Conservation (phyloP, 1,139 yeast genomes). For the Yamadazyma atlantica region DNA sequence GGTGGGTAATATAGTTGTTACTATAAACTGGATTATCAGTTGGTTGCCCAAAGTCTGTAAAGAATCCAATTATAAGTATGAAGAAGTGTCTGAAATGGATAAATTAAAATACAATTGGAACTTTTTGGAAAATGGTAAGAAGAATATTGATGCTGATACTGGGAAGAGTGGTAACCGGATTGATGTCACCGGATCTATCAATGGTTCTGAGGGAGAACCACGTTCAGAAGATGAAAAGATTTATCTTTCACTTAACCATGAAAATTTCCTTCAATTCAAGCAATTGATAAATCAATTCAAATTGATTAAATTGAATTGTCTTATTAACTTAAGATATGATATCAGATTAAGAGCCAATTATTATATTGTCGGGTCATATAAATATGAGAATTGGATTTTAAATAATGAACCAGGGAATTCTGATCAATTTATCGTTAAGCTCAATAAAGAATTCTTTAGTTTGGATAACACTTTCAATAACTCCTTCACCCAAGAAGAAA, state of each 20-base stretch:
- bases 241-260: conserved; percentile 36
- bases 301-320: conserved; percentile 45
- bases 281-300: conserved; percentile 45
- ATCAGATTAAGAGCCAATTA: conserved; percentile 61
- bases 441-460: conserved; percentile 58
- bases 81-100: conserved; percentile 39
- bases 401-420: conserved; percentile 60
- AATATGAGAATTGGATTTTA: conserved; percentile 44
- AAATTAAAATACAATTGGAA: conserved; percentile 56
- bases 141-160: conserved; percentile 16
- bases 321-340: conserved; percentile 65
- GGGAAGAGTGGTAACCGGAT: too few species aligned
- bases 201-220: not conserved
- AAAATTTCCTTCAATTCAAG: conserved; percentile 48
- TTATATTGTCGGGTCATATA: conserved; percentile 52
- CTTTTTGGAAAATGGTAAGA: conserved; percentile 48
- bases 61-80: conserved; percentile 35
- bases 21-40: conserved; percentile 48
- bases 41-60: conserved; percentile 58
- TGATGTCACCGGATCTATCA: too few species aligned
- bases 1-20: conserved; percentile 47
- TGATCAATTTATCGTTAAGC: conserved; percentile 57
- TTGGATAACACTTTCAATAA: conserved; percentile 43
- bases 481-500: conserved; percentile 26
- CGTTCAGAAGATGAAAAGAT: conserved; percentile 27